Evolutionary conservation across 2,329 filamentous ascomycete genomes (phyloP), one percentile per base, ranked within the genome.

Genomic region (Stagonosporopsis chrysanthemi): DNA sequence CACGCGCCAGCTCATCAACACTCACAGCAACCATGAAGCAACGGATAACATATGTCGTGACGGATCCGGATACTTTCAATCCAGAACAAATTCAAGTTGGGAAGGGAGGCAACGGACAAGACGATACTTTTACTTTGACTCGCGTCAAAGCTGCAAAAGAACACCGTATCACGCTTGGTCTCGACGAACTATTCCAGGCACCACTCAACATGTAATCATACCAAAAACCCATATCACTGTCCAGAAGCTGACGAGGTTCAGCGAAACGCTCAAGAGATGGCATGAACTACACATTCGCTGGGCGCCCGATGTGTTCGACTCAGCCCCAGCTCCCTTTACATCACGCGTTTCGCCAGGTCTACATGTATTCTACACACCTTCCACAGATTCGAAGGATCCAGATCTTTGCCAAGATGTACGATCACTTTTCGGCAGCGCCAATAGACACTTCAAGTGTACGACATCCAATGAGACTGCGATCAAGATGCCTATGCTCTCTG

Each of bases 201-300:
- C 54, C 43, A 19, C 28, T 57, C 14, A 26, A 48, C 12, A 29
- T 44, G 54, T 57, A 57, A 44, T 31, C 28, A 15, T 14, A n/a
- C 24, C 6, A 28, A 11, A 14, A 11, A 4, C n/a, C 8, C 12
- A 36, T 23, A 12, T 17, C n/a, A 1, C 3, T 36, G n/a, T 6
- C 17, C 9, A 47, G 40, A 44, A 42, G 8, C 44, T 65, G 11
- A 56, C 14, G 14, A 6, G 8, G 38, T 43, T n/a, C 67, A 87
- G 85, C 75, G 76, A 82, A 24, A 77, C 89, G 14, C 79, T 97
- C 24, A 81, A 83, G 51, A 81, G 85, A 67, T 86, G 85, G 62
- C 85, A 89, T 67, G 88, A 92, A 74, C 78, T 97, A 39, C 90
- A 94, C 75, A 79, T 97, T 56, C 86, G 90, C 72, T 97, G 92